These are phyloP conservation scores for Cenococcum geophilum DNA, from an alignment of 495 filamentous ascomycete species.

Conservation along the genomic window DNA sequence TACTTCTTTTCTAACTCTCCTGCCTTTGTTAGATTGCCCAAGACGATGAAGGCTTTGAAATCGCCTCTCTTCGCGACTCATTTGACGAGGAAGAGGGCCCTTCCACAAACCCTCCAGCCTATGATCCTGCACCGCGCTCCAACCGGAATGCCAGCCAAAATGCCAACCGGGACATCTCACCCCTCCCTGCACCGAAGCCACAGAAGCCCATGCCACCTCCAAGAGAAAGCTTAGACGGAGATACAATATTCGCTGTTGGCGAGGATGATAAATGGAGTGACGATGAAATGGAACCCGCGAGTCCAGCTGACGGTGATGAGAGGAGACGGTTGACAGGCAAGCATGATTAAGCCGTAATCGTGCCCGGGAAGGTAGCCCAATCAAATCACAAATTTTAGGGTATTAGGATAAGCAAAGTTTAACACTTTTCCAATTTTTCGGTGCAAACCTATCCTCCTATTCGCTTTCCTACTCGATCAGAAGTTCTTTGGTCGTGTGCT, in stretches of 20 bases:
- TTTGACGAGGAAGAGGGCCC: conserved; percentile 58
- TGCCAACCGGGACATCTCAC: conserved; percentile 34
- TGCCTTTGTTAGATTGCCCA: conserved; percentile 63
- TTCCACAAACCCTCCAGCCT: conserved; percentile 19
- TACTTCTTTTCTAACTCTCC: conserved; percentile 30
- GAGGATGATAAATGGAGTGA: conserved; percentile 71
- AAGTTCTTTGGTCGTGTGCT: too few species aligned
- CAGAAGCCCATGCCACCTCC: conserved; percentile 38
- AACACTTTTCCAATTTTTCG: too few species aligned
- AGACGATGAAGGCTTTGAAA: conserved; percentile 98
- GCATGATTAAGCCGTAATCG: conserved; percentile 26
- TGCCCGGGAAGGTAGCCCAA: too few species aligned
- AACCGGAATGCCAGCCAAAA: not conserved
- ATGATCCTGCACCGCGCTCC: conserved; percentile 23
- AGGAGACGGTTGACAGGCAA: conserved; percentile 57
- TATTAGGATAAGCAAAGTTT: too few species aligned
- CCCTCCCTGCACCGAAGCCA: conserved; percentile 39
- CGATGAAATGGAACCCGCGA: conserved; percentile 53
- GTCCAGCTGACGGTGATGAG: conserved; percentile 51
- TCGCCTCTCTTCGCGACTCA: conserved; percentile 80
- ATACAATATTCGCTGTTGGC: conserved; percentile 91
- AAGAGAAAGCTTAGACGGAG: conserved; percentile 78
- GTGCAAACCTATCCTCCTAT: too few species aligned
- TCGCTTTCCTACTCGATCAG: too few species aligned
- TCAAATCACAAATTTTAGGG: too few species aligned